Conservation (phyloP, 1,284 basidiomycete genomes). For the Ustilago crameri region DNA sequence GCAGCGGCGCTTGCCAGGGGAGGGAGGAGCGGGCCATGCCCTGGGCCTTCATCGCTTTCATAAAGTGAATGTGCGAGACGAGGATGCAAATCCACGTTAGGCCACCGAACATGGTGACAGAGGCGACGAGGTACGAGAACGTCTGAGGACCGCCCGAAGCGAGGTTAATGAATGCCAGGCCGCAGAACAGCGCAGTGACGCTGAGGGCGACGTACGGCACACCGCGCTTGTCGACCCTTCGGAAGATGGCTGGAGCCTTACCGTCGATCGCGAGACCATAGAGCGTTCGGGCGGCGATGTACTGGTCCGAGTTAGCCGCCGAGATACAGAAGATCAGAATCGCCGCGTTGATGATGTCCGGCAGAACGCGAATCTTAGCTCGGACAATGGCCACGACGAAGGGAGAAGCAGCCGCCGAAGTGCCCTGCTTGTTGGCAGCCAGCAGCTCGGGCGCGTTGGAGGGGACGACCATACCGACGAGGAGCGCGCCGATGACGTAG, state of each 20-base stretch:
- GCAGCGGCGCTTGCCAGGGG: constrained; percentile 70
- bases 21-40: constrained; percentile 76
- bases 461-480: constrained; percentile 61
- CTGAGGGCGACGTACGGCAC: constrained; percentile 71
- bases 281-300: constrained; percentile 72
- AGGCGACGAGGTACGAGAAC: constrained; percentile 34
- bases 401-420: constrained; percentile 74
- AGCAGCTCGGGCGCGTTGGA: constrained; percentile 45
- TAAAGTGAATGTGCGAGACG: constrained; percentile 82
- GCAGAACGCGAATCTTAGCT: constrained; percentile 78
- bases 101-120: constrained; percentile 70
- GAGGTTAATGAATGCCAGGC: constrained; percentile 76
- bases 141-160: constrained; percentile 72
- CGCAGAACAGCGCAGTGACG: constrained; percentile 74
- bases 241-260: constrained; percentile 72
- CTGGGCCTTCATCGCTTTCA: constrained; percentile 79
- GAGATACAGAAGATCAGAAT: constrained; percentile 68
- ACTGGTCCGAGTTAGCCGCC: constrained; percentile 71
- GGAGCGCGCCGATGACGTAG: constrained; percentile 74
- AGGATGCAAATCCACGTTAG: constrained; percentile 74
- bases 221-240: constrained; percentile 70
- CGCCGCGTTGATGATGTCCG: constrained; percentile 73
- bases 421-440: constrained; percentile 30
- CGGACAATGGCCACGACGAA: constrained; percentile 77
- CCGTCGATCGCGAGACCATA: constrained; percentile 73